Base-by-base conservation (phyloP, 2,329 filamentous ascomycete genomes). In the Periconia sp. region DNA sequence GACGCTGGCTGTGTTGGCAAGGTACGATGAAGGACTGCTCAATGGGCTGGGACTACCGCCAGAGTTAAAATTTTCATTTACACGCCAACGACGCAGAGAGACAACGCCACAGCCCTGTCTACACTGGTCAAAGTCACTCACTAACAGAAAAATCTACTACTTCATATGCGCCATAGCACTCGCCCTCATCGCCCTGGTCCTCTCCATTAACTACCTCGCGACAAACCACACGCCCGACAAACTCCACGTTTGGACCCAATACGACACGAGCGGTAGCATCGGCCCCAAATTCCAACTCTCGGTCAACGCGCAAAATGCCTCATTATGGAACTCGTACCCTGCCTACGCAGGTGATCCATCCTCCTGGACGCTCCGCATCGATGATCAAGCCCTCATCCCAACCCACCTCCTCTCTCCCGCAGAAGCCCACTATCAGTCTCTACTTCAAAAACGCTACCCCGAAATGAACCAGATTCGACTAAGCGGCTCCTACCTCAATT, bases 321-420 rank as follows among this genome's bases (percentile, higher is more conserved):
- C 47, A 9, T 6, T 11, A 4, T 38, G 25, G 24, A 18, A 10
- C 13, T 11, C 36, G 4, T 23, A 22, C 4, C 11, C 17, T 23
- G 7, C 23, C 22, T 26, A 38, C 23, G n/a, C 29, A 13, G 12
- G 12, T 12, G 13, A 40, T 13, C 37, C 29, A 4, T 31, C 26
- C 6, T 9, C 15, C n/a, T 54, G 50, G 50, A 28, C 40, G 9
- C 35, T 54, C 21, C 47, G 50, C n/a, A 48, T 54, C 30, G 50
- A 54, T 33, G 50, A 54, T 16, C 50, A 54, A 46, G 50, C 50
- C 29, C 21, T 54, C 13, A 43, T 54, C 13, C 47, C 50, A 17
- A 11, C 30, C 3, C 24, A 42, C 25, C 44, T 48, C 16, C 9
- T 54, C 12, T 23, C 28, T 28, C 24, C 28, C 7, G 39, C 43